Base-by-base conservation (phyloP, 1,284 basidiomycete genomes). In the Chalciporus sp. region DNA sequence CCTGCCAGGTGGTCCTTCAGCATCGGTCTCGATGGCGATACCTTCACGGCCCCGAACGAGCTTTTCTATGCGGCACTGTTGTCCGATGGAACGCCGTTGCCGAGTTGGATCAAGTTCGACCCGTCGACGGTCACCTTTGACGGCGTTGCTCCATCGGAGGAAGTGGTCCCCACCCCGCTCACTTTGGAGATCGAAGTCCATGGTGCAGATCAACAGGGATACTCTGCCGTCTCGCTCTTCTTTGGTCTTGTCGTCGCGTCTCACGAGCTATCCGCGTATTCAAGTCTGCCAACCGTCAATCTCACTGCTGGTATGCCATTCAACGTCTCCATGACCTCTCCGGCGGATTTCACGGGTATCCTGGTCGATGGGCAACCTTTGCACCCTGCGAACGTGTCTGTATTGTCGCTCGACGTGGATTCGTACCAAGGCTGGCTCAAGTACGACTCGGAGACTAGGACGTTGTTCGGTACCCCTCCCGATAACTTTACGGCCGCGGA, bases 1-100 rank as follows among this genome's bases (percentile, higher is more conserved):
- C 94, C 93, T 1, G 82, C 84, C 2, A 74, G 77, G 28, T 97
- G 94, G 94, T 94, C 92, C 0, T 98, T 96, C 73, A 94, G 92
- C 62, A 80, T 98, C 53, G 95, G 95, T 10, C 86, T 97, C 62
- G 74, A 85, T 41, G 77, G 82, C 56, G 75, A 82, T 47, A 94
- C 91, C 1, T 91, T 88, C 68, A 65, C 66, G 1, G 74, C 80
- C 16, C 51, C 67, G 17, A 72, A 73, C 46, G 69, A 73, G 52
- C 58, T 95, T 14, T 91, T 75, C 69, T 95, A 94, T 64, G 78
- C 81, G 7, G 86, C 86, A 9, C 76, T 80, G 27, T 80, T 84
- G 58, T 74, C 76, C 0, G 84, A 93, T 59, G 88, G 90, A 6
- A 80, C 83, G 0, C 76, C 79, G 3, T 74, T 95, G 39, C 95